Conservation (phyloP, 345 rosid genomes). For the Hibiscus tridactylites region DNA sequence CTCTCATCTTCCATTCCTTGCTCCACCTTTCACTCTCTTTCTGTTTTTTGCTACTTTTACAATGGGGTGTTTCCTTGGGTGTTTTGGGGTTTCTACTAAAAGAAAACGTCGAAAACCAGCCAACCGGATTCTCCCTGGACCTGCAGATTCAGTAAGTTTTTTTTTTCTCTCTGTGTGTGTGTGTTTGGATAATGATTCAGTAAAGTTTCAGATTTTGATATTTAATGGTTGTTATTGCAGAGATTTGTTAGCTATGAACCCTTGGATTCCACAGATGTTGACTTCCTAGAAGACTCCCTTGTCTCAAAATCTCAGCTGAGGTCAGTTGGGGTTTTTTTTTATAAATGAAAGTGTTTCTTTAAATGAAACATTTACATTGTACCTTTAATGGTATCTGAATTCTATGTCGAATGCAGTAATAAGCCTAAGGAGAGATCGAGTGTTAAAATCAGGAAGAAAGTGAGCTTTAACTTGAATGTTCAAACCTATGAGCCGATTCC, state of each 20-base stretch:
- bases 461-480: conserved; percentile 79
- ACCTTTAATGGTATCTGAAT: background rate
- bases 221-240: conserved; percentile 22
- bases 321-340: conserved; percentile 24
- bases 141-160: conserved; percentile 36
- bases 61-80: conserved; percentile 86
- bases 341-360: background rate
- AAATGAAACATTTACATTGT: background rate
- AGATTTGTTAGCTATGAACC: conserved; percentile 37
- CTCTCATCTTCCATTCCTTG: no score
- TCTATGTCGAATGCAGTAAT: conserved; percentile 14
- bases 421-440: conserved; percentile 27
- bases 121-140: conserved; percentile 35
- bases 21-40: background rate
- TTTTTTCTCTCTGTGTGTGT: background rate
- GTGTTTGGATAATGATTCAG: background rate
- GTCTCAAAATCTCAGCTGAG: conserved; percentile 36
- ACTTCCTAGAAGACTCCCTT: conserved; percentile 4
- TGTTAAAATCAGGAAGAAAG: conserved; percentile 52
- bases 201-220: background rate
- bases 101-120: conserved; percentile 43
- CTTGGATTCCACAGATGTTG: conserved; percentile 32
- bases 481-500: conserved; percentile 60
- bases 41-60: background rate
- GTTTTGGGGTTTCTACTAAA: conserved; percentile 68